These are phyloP conservation scores for Flammula alnicola DNA, from an alignment of 1,284 basidiomycete genomes.

Conservation along the genomic window DNA sequence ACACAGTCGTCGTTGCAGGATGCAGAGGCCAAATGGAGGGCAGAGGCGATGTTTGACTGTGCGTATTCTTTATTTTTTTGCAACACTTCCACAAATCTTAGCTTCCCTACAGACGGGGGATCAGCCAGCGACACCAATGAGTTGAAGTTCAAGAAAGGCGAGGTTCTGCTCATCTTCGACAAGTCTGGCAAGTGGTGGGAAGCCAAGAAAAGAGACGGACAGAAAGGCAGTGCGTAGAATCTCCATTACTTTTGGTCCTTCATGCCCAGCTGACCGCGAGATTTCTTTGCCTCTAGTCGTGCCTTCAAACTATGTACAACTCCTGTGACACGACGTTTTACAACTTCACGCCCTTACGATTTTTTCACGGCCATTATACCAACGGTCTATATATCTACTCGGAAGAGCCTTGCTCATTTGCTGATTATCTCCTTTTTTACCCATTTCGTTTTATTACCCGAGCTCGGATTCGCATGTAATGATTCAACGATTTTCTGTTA, in stretches of 20 bases:
- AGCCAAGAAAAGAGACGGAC: constrained; percentile 60
- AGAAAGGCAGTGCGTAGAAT: constrained; percentile 48
- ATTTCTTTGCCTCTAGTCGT: constrained; percentile 21
- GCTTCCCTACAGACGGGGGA: constrained; percentile 50
- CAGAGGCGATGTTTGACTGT: constrained; percentile 35
- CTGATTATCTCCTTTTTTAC: too few relatives aligned
- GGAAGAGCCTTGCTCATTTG: too few relatives aligned
- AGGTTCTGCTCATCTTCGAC: constrained; percentile 70
- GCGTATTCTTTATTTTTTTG: constrained; percentile 11
- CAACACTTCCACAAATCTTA: background rate
- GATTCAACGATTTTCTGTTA: too few relatives aligned
- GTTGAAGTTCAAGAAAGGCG: constrained; percentile 73
- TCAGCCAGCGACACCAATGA: constrained; percentile 71
- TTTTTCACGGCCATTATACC: too few relatives aligned
- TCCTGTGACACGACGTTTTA: too few relatives aligned
- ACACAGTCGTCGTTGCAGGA: constrained; percentile 11
- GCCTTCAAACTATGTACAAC: constrained; percentile 33
- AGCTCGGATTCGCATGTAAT: too few relatives aligned
- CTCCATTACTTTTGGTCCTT: constrained; percentile 1
- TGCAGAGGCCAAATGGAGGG: constrained; percentile 22
- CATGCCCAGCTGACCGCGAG: background rate
- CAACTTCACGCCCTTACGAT: too few relatives aligned
- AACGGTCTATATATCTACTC: too few relatives aligned
- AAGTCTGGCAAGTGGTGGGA: constrained; percentile 71
- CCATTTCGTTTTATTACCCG: too few relatives aligned